Base-by-base conservation (phyloP, 1,139 yeast genomes). In the Suhomyces bolitotheri region DNA sequence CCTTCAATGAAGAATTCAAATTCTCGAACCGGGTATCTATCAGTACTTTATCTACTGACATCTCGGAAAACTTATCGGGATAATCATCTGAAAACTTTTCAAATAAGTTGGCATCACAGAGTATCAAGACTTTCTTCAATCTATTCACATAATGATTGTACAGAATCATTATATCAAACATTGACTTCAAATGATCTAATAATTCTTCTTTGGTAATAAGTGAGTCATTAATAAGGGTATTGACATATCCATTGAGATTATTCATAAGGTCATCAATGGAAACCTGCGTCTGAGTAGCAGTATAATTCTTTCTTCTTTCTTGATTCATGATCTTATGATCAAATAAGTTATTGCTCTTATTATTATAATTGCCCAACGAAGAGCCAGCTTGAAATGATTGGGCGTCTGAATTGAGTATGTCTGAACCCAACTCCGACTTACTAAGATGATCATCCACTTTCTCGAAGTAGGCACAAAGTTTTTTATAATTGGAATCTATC, bases 181-280 rank as follows among this genome's bases (percentile, higher is more conserved):
- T 50, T 29, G 58, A 61, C 43, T 71, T 68, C 14, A 76, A 64
- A 8, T 76, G 64, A 32, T 69, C 64, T 31, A 84, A 64, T 33
- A 84, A 60, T 31, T 69, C 72, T 16, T 76, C 72, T 38, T 80
- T 78, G 1, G 92, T 82, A 33, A 87, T 64, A 53, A 85, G 70
- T 16, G 89, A 77, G 44, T 82, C 87, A 44, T 80, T 74, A 49
- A 87, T 59, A 19, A 84, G 70, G 1, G 82, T 76, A 51, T 82
- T 84, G 42, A 87, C 61, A 48, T 76, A 82, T 5, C 73, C 68
- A 24, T 81, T 78, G 42, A 85, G 70, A 25, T 64, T 64, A 15
- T 60, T 62, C 44, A 73, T 71, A 22, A 86, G 62, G 11, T 62
- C 56, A 33, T 74, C 79, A 11, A 84, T 70, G 23, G 80, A 80